These are phyloP conservation scores for Lolium perenne DNA, from an alignment of 176 grass and related monocot species.

Conservation along the genomic window DNA sequence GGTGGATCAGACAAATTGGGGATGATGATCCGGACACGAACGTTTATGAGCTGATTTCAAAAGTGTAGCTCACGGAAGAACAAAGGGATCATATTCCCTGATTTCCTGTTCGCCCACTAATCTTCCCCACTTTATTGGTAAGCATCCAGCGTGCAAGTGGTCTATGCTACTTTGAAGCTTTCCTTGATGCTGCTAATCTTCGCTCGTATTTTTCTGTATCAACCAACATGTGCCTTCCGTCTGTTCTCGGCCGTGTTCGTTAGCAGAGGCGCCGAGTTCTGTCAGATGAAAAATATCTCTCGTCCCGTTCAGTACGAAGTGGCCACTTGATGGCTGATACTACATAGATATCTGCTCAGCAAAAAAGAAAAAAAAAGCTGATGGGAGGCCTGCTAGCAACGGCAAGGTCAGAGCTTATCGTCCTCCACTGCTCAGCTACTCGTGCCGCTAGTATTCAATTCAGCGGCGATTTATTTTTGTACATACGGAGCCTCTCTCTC, in stretches of 20 bases:
- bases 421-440: neutral
- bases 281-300: neutral
- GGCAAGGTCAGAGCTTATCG: neutral
- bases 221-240: neutral
- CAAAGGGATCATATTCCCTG: conserved; percentile 43
- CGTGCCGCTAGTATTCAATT: conserved; percentile 29
- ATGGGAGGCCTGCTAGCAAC: neutral
- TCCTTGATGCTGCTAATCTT: neutral
- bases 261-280: neutral
- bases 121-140: conserved; percentile 9
- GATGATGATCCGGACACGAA: conserved; percentile 19
- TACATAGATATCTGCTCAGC: neutral
- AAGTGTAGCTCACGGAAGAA: neutral
- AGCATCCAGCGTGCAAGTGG: conserved; percentile 39
- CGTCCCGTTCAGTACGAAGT: neutral
- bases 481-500: neutral
- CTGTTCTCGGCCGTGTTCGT: neutral
- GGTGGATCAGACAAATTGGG: neutral
- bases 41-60: conserved; percentile 29
- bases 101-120: conserved; percentile 22
- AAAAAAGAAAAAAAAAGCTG: neutral
- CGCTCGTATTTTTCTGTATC: neutral
- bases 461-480: neutral
- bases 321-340: neutral
- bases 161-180: conserved; percentile 8